These are phyloP conservation scores for Cinnamomum chago DNA, from an alignment of 164 flowering plant species.

Conservation along the genomic window DNA sequence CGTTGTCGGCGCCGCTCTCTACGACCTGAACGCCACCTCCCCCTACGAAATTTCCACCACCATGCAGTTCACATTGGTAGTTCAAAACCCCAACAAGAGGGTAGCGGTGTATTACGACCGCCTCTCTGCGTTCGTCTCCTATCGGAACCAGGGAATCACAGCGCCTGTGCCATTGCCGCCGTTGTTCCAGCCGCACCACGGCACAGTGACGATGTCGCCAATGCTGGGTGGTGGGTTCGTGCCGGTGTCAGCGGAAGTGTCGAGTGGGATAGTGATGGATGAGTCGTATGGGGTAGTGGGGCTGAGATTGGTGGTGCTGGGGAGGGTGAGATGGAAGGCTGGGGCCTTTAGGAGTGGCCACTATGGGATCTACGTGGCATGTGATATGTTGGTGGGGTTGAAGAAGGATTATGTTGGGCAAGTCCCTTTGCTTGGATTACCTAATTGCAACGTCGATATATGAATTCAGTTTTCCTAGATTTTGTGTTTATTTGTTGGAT, in stretches of 20 bases:
- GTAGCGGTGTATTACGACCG: slow-evolving; percentile 55
- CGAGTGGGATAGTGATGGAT: slow-evolving; percentile 48
- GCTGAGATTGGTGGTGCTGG: slow-evolving; percentile 54
- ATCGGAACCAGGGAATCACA: slow-evolving; percentile 58
- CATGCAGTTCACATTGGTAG: slow-evolving; percentile 69
- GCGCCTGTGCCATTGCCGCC: slow-evolving; percentile 54
- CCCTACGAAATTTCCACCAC: slow-evolving; percentile 44
- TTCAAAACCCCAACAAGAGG: slow-evolving; percentile 69
- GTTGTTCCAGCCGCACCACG: slow-evolving; percentile 35
- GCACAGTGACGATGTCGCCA: slow-evolving; percentile 63
- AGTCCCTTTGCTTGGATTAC: slow-evolving; percentile 65
- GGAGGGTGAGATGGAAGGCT: slow-evolving; percentile 65
- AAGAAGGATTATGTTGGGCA: slow-evolving; percentile 54
- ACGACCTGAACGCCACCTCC: slow-evolving; percentile 50
- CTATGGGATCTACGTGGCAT: slow-evolving; percentile 48
- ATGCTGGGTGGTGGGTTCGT: slow-evolving; percentile 42
- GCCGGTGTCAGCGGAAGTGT: slow-evolving; percentile 61
- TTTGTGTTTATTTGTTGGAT: neutral
- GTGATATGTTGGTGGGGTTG: slow-evolving; percentile 68
- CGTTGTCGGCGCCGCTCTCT: slow-evolving; percentile 53
- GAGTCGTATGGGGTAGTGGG: slow-evolving; percentile 60
- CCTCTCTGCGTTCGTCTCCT: slow-evolving; percentile 48
- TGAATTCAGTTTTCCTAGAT: neutral
- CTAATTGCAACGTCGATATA: slow-evolving; percentile 51
- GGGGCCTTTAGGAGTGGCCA: slow-evolving; percentile 42